Conservation (phyloP, 257 asterid genomes). For the Agastache rugosa region DNA sequence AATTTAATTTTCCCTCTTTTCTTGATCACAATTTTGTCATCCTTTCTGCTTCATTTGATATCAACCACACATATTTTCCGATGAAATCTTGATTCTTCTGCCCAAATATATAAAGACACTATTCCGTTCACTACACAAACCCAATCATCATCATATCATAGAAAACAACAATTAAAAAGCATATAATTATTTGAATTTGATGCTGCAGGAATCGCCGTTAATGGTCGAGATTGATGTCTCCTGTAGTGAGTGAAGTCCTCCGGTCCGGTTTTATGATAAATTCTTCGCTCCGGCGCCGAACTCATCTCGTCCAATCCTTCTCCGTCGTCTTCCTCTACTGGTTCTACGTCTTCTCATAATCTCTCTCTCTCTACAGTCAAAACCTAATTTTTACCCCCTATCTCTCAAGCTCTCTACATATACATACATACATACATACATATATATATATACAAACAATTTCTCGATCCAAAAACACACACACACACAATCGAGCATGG, state of each 20-base stretch:
- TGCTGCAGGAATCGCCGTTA: conserved; percentile 41
- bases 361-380: background rate
- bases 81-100: background rate
- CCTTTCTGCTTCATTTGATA: conserved; percentile 8
- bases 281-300: conserved; percentile 69
- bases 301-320: conserved; percentile 93
- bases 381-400: background rate
- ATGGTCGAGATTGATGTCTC: conserved; percentile 68
- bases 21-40: background rate
- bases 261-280: conserved; percentile 67
- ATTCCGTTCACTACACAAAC: background rate
- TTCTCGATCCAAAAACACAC: background rate
- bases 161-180: background rate
- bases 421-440: background rate
- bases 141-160: background rate
- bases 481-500: conserved; percentile 41
- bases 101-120: background rate
- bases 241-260: conserved; percentile 77
- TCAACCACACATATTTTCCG: background rate
- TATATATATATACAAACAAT: background rate
- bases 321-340: conserved; percentile 94
- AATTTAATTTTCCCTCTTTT: background rate
- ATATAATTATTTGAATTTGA: conserved; percentile 8
- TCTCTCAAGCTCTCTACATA: background rate
- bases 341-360: conserved; percentile 87